Base-by-base conservation (phyloP, 805 yeast species). In the Metahyphopichia silvanorum region DNA sequence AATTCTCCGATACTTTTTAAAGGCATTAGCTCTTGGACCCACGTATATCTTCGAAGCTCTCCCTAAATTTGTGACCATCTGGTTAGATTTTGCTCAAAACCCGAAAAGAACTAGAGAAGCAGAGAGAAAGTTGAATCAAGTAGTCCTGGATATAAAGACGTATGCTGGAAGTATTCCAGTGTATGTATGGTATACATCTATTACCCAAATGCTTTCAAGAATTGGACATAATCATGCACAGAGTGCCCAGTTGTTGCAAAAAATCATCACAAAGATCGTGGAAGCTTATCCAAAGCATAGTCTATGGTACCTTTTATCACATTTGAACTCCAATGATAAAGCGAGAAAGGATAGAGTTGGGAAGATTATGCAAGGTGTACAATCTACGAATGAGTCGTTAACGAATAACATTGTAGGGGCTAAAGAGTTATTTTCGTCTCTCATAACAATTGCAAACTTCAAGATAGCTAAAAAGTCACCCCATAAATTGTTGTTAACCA, bases 31-130 rank as follows among this genome's bases (percentile, higher is more conserved):
- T 7, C 64, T 69, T 25, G 87, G 93, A 1, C 69, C 79, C 3
- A 70, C 75, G 22, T 82, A 78, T 48, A 72, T 86, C 2, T 79
- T 79, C 49, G 97, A 93, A 57, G 82, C 91, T 0, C 61, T 93
- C 14, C 98, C 98, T 0, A 88, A 87, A 47, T 74, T 86, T n/a
- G 72, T 89, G 4, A 87, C 96, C 0, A 71, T 86, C 6, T 93
- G 98, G 98, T 63, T 93, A 16, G 96, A 89, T 46, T 84, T 82
- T 53, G 77, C 72, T 1, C 69, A 66, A 27, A 43, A 37, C 17
- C 37, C 46, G 5, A 38, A 39, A 8, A 44, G 40, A 12, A 35
- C 50, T 4, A 47, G 43, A 33, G 67, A 62, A 19, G 58, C 63
- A 3, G 63, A 60, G 27, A 32, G 63, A 41, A 38, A 57, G 36